Percentiles rank a stretch among this genome's conserved stretches.
These are phyloP conservation scores for Filobasidium uniguttulatum DNA, from an alignment of 1,284 basidiomycete species.

Conservation along the genomic window DNA sequence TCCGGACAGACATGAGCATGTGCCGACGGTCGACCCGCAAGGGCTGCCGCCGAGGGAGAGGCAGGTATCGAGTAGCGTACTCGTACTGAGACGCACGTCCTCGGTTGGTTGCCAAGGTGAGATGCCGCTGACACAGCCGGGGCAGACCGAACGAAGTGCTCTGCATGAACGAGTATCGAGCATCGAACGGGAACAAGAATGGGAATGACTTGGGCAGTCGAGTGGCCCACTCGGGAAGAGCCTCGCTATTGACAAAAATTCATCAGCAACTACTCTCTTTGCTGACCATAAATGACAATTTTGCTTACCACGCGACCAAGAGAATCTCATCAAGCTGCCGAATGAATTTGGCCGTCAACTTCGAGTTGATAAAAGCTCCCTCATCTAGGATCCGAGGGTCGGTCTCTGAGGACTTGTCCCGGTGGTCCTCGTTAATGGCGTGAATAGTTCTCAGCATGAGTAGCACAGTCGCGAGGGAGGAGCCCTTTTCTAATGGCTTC, in stretches of 20 bases:
- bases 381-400: conserved; percentile 41
- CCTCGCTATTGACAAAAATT: conserved; percentile 49
- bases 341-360: conserved; percentile 94
- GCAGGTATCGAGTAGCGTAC: conserved; percentile 62
- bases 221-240: conserved; percentile 89
- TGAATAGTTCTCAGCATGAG: conserved; percentile 78
- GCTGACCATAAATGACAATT: not conserved
- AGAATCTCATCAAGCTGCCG: conserved; percentile 95
- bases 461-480: conserved; percentile 73
- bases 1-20: conserved; percentile 90
- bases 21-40: conserved; percentile 90
- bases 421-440: conserved; percentile 49
- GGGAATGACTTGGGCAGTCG: conserved; percentile 90
- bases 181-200: conserved; percentile 96
- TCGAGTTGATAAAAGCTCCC: conserved; percentile 89
- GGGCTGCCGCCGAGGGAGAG: conserved; percentile 85
- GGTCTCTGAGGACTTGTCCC: conserved; percentile 12
- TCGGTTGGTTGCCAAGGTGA: not conserved
- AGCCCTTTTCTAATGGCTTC: not conserved
- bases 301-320: conserved; percentile 78
- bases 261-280: not conserved
- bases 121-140: conserved; percentile 42
- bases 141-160: conserved; percentile 96
- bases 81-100: not conserved
- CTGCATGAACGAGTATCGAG: conserved; percentile 90